These are phyloP conservation scores for Leccinum griseonigrum DNA, from an alignment of 1,284 basidiomycete species.

Conservation along the genomic window DNA sequence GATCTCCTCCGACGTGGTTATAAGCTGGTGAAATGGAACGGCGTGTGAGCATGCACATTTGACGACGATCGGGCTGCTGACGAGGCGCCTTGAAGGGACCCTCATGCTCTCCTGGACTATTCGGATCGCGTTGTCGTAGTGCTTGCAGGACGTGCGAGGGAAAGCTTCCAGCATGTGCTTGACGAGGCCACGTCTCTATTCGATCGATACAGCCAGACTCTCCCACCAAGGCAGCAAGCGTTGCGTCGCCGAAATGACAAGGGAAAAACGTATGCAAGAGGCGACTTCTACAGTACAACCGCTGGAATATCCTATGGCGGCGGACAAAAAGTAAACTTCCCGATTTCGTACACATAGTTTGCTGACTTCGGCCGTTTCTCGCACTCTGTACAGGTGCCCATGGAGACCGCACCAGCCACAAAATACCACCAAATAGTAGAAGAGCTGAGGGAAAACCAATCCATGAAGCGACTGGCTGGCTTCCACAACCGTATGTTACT, in stretches of 20 bases:
- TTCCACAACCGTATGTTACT: slow-evolving; percentile 6
- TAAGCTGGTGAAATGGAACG: not conserved
- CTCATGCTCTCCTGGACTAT: not conserved
- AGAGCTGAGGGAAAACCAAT: not conserved
- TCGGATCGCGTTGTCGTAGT: not conserved
- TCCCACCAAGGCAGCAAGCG: not conserved
- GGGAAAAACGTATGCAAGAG: not conserved
- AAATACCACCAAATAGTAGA: not conserved
- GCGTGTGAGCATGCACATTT: not conserved
- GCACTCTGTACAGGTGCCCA: not conserved
- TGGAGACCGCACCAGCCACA: not conserved
- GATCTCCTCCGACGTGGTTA: not conserved
- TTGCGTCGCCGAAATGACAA: too few relatives aligned
- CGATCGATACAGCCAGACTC: not conserved
- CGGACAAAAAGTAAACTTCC: not conserved
- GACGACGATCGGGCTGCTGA: not conserved
- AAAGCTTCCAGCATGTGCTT: not conserved
- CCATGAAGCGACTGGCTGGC: slow-evolving; percentile 3
- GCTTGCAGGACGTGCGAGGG: not conserved
- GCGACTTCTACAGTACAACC: not conserved
- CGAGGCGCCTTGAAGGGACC: not conserved
- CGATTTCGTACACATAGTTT: not conserved
- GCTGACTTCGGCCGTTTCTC: too few relatives aligned
- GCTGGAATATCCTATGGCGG: not conserved
- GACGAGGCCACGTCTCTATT: not conserved